Base-by-base conservation (phyloP, 1,284 basidiomycete genomes). In the Ganoderma lucidum region DNA sequence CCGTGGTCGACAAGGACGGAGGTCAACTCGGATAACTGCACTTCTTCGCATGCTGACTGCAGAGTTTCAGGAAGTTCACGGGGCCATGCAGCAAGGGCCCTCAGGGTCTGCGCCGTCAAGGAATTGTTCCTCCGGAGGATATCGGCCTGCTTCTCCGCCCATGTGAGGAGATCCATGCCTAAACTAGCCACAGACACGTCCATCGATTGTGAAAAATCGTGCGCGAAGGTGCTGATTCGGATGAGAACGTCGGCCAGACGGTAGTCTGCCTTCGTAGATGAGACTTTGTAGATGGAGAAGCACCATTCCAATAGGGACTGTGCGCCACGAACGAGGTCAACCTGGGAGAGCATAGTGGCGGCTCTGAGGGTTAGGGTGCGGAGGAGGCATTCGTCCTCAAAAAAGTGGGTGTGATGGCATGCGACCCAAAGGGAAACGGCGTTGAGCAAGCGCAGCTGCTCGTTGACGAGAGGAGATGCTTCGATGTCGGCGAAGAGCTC, bases 221-320 rank as follows among this genome's bases (percentile, higher is more conserved):
- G 83, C 14, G 88, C 86, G 62, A 87, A 79, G 68, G 86, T 86
- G 69, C 85, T 87, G 61, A 92, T 85, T n/a, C 88, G 88, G 70
- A 92, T 86, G 37, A 95, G 79, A 62, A 90, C 83, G 71, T 92
- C 88, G n/a, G 91, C 83, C 63, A 95, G 81, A 37, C 84, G 83
- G 64, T 83, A 79, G 73, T 89, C 86, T 44, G 82, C 82, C 62
- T 81, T 75, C 6, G 75, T 78, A 60, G 74, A 77, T 53, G 81
- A 78, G 8, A 12, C 45, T 19, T 58, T 68, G 75, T 89, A 90
- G 37, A 84, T 63, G 15, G 81, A 81, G 70, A 96, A 90, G 0
- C 87, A 87, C 93, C 94, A 96, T 64, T 90, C 87, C 17, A 97
- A 81, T 60, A 97, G 86, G 0, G 92, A 93, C 71, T 94, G 88